Percentiles rank a stretch among this genome's conserved stretches.
These are phyloP conservation scores for Penicillium chermesinum DNA, from an alignment of 495 filamentous ascomycete genomes.

Conservation along the genomic window DNA sequence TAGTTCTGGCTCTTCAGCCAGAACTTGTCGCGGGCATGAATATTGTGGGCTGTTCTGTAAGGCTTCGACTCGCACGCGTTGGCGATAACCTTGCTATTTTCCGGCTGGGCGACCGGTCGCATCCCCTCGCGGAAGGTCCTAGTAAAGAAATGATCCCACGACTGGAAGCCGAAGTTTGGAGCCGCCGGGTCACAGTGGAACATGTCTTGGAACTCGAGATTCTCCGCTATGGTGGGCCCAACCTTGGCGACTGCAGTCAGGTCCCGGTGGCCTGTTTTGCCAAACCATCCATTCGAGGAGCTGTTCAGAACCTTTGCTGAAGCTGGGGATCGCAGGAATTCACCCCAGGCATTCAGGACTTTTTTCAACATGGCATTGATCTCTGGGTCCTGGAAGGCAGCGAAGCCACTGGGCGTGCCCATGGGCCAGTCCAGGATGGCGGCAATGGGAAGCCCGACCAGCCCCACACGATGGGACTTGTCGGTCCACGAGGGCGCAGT, in stretches of 20 bases:
- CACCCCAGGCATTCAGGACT: conserved; percentile 62
- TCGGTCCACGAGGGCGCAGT: conserved; percentile 58
- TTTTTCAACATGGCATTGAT: conserved; percentile 67
- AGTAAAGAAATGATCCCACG: conserved; percentile 77
- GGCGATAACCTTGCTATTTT: conserved; percentile 44
- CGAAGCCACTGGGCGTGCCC: conserved; percentile 61
- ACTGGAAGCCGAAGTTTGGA: conserved; percentile 52
- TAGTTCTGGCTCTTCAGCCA: conserved; percentile 69
- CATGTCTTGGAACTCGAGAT: conserved; percentile 54
- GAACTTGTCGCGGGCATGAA: conserved; percentile 42
- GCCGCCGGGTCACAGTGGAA: conserved; percentile 22
- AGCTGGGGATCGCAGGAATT: conserved; percentile 50
- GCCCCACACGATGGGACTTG: conserved; percentile 45
- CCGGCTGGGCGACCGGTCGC: conserved; percentile 53
- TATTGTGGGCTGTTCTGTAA: conserved; percentile 19
- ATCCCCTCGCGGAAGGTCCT: conserved; percentile 49
- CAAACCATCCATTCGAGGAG: conserved; percentile 57
- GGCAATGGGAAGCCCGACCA: conserved; percentile 64
- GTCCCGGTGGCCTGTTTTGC: conserved; percentile 28
- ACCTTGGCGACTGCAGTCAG: conserved; percentile 41
- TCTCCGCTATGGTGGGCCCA: conserved; percentile 37
- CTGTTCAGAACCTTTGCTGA: conserved; percentile 54
- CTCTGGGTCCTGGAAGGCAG: conserved; percentile 59
- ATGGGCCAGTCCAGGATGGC: conserved; percentile 71
- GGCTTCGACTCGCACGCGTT: conserved; percentile 63